Base-by-base conservation (phyloP, 164 flowering plant genomes). In the Piper betle region DNA sequence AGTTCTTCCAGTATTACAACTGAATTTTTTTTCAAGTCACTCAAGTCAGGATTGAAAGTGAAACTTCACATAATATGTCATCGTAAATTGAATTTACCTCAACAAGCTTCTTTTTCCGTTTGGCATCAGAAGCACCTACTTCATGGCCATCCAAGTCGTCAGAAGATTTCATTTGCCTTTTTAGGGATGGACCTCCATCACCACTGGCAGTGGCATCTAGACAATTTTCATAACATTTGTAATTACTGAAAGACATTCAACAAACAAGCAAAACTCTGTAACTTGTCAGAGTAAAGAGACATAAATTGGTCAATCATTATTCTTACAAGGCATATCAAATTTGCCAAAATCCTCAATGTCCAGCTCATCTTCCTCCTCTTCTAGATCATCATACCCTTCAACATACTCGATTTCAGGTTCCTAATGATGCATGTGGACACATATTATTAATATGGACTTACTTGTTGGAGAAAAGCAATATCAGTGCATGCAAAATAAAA, bases 271-370 rank as follows among this genome's bases (percentile, higher is more conserved):
- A 25, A n/a, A 25, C 33, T 25, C 33, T 25, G 33, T 25, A 25
- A 25, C 33, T 25, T 25, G 33, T 25, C 13, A 8, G 48, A 43
- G 17, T 13, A 11, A 41, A 16, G 41, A 13, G 18, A 55, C 19
- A 6, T 9, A 15, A 46, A 38, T 15, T 25, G 33, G 33, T 25
- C 33, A 52, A 43, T 69, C 75, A 63, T 75, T 75, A 69, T 68
- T 77, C 37, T 37, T 61, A 39, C 60, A 64, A 65, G 70, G 39
- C 17, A 74, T 62, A 46, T 66, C 70, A 69, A 73, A 59, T 64
- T 75, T 78, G 65, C 78, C 82, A 71, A 92, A 83, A 80, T 89
- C 97, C 80, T 92, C 98, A 52, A 92, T 92, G 60, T 88, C 98
- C 38, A 46, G 50, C 15, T 46, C 46, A 42, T 88, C 92, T 77